Evolutionary conservation across 2,329 filamentous ascomycete genomes (phyloP).

Genomic region (Aspergillus spinulosporus): DNA sequence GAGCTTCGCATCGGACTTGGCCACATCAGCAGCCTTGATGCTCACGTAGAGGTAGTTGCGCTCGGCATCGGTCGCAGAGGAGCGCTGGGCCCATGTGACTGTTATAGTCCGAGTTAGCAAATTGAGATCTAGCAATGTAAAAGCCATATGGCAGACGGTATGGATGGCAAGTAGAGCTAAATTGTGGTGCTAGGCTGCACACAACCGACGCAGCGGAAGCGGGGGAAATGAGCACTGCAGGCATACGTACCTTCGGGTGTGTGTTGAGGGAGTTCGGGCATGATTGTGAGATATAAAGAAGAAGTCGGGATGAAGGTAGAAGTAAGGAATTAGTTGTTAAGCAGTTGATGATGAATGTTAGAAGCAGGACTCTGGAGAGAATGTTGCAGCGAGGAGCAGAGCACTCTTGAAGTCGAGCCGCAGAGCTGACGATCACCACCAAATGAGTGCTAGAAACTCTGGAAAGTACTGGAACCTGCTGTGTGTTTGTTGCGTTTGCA

Average conservation of each 20-base stretch:
- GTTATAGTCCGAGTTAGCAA: conserved; percentile 18
- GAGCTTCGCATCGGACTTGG: conserved; percentile 73
- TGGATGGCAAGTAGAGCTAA: conserved; percentile 5
- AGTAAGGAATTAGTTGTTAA: neutral
- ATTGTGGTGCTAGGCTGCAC: conserved; percentile 10
- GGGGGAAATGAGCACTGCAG: conserved; percentile 26
- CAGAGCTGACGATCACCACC: conserved; percentile 26
- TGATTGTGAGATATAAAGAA: conserved; percentile 21
- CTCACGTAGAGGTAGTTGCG: conserved; percentile 97
- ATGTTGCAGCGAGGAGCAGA: conserved; percentile 21
- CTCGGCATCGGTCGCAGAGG: conserved; percentile 71
- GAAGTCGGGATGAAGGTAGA: conserved; percentile 7
- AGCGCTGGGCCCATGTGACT: conserved; percentile 99
- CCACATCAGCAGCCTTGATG: conserved; percentile 83
- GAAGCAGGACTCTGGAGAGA: conserved; percentile 14
- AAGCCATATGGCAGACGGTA: conserved; percentile 2
- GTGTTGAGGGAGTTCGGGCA: conserved; percentile 32
- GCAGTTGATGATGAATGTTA: conserved; percentile 9
- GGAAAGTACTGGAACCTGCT: conserved; percentile 47
- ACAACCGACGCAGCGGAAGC: conserved; percentile 24
- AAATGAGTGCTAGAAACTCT: conserved; percentile 20
- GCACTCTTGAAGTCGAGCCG: conserved; percentile 16
- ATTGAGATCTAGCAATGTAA: neutral
- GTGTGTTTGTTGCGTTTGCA: conserved; percentile 39
- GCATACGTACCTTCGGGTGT: conserved; percentile 50